Evolutionary conservation across 1,139 yeast genomes (phyloP), one percentile per base, ranked within the genome.

Genomic region (Candida mesenterica): DNA sequence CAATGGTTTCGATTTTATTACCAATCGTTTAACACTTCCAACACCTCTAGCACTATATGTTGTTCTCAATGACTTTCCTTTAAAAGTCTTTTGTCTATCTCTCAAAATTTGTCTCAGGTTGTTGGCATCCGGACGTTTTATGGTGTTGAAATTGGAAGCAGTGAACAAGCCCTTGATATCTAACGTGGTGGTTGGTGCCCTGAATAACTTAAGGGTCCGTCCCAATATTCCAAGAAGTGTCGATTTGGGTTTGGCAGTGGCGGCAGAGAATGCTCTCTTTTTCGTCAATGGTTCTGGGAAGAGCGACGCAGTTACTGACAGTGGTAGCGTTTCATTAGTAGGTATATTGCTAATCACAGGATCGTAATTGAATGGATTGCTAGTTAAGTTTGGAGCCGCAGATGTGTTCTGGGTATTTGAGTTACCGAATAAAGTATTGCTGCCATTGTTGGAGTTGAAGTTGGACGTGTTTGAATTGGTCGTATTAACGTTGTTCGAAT

Each of bases 1-100:
- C 32, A 60, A 48, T 1, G 75, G 76, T 37, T 67, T 68, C 3
- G 72, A 58, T 34, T 65, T 67, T 30, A 70, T 65, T 2, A 68
- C 59, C 30, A 70, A 52, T 35, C 62, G 58, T 38, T 63, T 68
- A 40, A 68, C 55, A 16, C 52, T 53, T 3, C 56, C 53, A 3
- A 48, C 45, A 16, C 40, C 35, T 7, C 41, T 36, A 4, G 40
- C 38, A 8, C 34, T 39, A 27, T 42, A 40, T 9, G 41, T 32
- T 5, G 42, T 30, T 20, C 49, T 42, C 13, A 44, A 40, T 2
- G 47, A 30, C 24, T 42, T 42, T 33, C 15, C 23, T 32, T 17
- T 20, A n/a, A 19, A 19, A n/a, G n/a, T n/a, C n/a, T n/a, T n/a
- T n/a, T n/a, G n/a, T n/a, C n/a, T n/a, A n/a, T n/a, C n/a, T n/a